Conservation (phyloP, 768 basidiomycete genomes). For the Coprinopsis cinerea region DNA sequence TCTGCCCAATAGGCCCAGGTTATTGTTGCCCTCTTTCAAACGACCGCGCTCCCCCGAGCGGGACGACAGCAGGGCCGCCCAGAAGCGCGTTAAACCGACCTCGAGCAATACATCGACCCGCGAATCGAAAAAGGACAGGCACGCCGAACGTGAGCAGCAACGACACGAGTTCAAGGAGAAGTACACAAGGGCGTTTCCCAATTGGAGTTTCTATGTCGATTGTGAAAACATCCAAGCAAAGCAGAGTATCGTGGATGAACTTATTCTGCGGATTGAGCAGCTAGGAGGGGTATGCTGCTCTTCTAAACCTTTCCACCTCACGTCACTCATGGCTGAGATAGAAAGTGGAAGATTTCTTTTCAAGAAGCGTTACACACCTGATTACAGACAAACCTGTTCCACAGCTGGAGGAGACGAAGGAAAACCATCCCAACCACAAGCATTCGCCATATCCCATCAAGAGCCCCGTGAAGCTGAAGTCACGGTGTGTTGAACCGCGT, state of each 20-base stretch:
- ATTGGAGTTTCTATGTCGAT: conserved; percentile 84
- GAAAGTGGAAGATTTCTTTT: conserved; percentile 88
- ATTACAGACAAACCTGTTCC: conserved; percentile 56
- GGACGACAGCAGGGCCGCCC: conserved; percentile 9
- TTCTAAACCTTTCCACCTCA: neutral
- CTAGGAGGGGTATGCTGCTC: conserved; percentile 63
- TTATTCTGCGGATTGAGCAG: conserved; percentile 52
- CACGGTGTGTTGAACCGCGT: conserved; percentile 40
- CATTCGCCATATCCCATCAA: conserved; percentile 31
- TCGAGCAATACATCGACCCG: conserved; percentile 5
- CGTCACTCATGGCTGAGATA: conserved; percentile 23
- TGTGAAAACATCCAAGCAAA: conserved; percentile 41
- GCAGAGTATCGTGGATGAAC: conserved; percentile 26
- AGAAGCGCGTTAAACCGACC: conserved; percentile 18
- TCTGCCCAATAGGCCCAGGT: conserved; percentile 14
- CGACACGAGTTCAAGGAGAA: conserved; percentile 75
- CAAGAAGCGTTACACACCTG: conserved; percentile 79
- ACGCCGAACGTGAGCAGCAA: conserved; percentile 46
- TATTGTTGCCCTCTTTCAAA: conserved; percentile 19
- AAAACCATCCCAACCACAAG: conserved; percentile 46
- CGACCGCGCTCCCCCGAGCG: conserved; percentile 25
- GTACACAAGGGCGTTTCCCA: conserved; percentile 81
- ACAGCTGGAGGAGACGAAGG: conserved; percentile 42
- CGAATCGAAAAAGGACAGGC: conserved; percentile 36
- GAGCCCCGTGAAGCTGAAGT: conserved; percentile 62